phyloP scores from a whole-genome alignment of 441 rosid genomes.

The Kokia cookei region DNA sequence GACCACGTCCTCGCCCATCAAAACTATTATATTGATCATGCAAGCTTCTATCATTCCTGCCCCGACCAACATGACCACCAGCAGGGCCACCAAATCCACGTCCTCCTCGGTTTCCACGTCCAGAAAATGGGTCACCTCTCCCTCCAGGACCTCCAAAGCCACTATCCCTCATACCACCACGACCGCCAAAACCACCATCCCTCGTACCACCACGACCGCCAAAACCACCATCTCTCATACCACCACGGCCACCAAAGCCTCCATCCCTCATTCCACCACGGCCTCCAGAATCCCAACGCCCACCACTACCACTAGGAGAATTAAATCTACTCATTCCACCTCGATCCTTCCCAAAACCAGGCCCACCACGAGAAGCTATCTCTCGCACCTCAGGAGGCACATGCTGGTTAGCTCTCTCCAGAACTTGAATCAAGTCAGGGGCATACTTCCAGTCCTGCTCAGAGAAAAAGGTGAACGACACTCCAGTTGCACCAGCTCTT shows the following conservation, averaged over 20 bases:
- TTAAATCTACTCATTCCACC: conserved; percentile 69
- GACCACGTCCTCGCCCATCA: conserved; percentile 66
- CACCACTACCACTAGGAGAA: conserved; percentile 40
- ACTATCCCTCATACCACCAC: conserved; percentile 45
- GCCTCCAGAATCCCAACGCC: conserved; percentile 74
- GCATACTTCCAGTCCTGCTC: conserved; percentile 92
- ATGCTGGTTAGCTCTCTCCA: conserved; percentile 90
- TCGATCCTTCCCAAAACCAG: conserved; percentile 62
- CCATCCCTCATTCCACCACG: conserved; percentile 42
- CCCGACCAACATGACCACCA: conserved; percentile 41
- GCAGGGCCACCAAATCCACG: conserved; percentile 61
- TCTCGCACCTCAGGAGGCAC: conserved; percentile 85
- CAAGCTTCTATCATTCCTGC: conserved; percentile 52
- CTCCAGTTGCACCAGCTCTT: conserved; percentile 96
- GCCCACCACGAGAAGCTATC: conserved; percentile 76
- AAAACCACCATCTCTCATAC: conserved; percentile 41
- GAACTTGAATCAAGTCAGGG: conserved; percentile 72
- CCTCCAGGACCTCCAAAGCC: conserved; percentile 44
- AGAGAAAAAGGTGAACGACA: conserved; percentile 83
- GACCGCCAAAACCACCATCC: conserved; percentile 36
- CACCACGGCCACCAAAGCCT: conserved; percentile 46
- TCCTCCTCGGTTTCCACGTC: conserved; percentile 63
- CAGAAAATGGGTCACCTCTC: conserved; percentile 55
- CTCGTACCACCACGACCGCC: conserved; percentile 49
- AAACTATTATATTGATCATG: conserved; percentile 43